Conservation (phyloP, 805 yeast genomes). For the Pichia rugopelliculosa region DNA sequence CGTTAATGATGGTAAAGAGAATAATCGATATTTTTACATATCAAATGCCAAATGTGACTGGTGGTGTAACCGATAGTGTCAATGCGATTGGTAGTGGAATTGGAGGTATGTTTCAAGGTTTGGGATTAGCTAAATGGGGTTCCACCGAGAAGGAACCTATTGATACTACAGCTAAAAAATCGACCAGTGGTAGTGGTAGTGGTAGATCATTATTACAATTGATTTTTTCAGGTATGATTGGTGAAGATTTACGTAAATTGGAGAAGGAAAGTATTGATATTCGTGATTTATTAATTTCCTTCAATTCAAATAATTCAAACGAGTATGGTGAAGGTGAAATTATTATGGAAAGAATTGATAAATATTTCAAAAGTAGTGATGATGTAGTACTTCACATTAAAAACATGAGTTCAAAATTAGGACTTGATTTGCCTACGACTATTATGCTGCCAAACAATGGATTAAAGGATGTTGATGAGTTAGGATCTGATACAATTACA, state of each 20-base stretch:
- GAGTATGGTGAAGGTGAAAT: constrained; percentile 1
- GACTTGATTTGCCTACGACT: constrained; percentile 10
- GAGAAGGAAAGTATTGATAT: constrained; percentile 34
- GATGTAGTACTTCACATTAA: constrained; percentile 24
- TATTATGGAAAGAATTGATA: constrained; percentile 23
- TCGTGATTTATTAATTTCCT: constrained; percentile 1
- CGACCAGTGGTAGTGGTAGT: not conserved
- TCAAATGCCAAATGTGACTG: constrained; percentile 53
- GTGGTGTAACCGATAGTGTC: constrained; percentile 13
- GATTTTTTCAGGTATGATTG: constrained; percentile 61
- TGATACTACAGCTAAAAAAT: not conserved
- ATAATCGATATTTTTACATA: constrained; percentile 77
- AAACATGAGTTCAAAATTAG: constrained; percentile 19
- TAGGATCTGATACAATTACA: not conserved
- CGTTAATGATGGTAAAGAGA: constrained; percentile 73
- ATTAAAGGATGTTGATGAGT: constrained; percentile 3
- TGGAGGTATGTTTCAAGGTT: constrained; percentile 10
- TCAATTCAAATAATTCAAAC: not conserved
- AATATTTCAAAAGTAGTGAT: constrained; percentile 24
- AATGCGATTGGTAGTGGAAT: constrained; percentile 8
- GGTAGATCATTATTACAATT: constrained; percentile 60
- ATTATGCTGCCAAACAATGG: constrained; percentile 11
- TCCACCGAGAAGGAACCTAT: not conserved
- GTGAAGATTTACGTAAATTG: constrained; percentile 66
- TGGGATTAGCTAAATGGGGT: constrained; percentile 2